These are phyloP conservation scores for Trypanosoma scelopori DNA, from an alignment of 208 protist genomes.

Conservation along the genomic window DNA sequence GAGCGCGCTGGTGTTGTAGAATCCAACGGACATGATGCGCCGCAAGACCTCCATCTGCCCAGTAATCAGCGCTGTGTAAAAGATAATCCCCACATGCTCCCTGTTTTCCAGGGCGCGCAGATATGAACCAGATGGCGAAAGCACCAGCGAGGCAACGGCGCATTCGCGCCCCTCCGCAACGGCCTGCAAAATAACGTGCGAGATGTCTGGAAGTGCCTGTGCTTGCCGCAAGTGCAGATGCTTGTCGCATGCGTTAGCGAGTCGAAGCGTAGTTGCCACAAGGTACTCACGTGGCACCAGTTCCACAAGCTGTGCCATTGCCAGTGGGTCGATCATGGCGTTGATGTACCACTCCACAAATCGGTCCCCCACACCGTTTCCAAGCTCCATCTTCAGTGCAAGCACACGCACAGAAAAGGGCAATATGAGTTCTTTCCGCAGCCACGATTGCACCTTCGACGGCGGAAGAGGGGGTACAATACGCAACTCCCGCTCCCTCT, in stretches of 20 bases:
- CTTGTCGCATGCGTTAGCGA: constrained; percentile 66
- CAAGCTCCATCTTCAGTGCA: constrained; percentile 43
- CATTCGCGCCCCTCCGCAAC: constrained; percentile 58
- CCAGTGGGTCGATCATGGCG: constrained; percentile 68
- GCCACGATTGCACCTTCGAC: constrained; percentile 47
- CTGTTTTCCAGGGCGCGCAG: constrained; percentile 40
- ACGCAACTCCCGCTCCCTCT: constrained; percentile 36
- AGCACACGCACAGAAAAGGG: constrained; percentile 79
- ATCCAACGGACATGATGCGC: constrained; percentile 54
- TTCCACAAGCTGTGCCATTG: constrained; percentile 75
- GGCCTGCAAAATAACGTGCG: constrained; percentile 65
- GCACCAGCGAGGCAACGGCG: constrained; percentile 52
- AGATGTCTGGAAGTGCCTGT: constrained; percentile 70
- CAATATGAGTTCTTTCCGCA: constrained; percentile 76
- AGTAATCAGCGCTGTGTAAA: constrained; percentile 64
- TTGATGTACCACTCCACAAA: constrained; percentile 90
- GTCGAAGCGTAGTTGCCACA: constrained; percentile 69
- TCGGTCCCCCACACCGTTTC: constrained; percentile 46
- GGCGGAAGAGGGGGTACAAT: constrained; percentile 45
- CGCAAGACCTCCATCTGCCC: constrained; percentile 65
- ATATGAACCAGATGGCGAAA: constrained; percentile 68
- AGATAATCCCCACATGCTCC: constrained; percentile 35
- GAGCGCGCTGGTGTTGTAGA: constrained; percentile 65
- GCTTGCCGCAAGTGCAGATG: constrained; percentile 36
- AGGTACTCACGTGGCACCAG: constrained; percentile 73